Base-by-base conservation (phyloP, 2,329 filamentous ascomycete genomes). In the Dothistroma pini region DNA sequence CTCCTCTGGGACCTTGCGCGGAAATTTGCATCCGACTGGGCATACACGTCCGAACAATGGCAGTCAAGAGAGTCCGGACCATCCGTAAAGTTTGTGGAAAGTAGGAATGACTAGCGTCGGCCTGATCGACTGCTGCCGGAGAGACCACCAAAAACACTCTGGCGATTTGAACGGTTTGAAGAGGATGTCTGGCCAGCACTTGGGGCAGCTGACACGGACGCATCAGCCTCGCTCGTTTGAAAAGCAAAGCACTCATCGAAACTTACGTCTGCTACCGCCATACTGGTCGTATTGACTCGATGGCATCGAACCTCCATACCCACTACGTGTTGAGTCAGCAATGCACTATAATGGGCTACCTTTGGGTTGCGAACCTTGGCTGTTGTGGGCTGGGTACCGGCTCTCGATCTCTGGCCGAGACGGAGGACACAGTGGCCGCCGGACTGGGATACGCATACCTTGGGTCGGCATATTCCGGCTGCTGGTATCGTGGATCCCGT, bases 371-470 rank as follows among this genome's bases (percentile, higher is more conserved):
- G 69, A 72, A 73, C 71, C 71, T 73, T 71, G 64, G 62, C 57
- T 65, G 60, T 54, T 65, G 68, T 19, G 69, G 70, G 54, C 64
- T 71, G 47, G 66, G 51, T 38, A 71, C 60, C 10, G 68, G 65
- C 50, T 73, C 70, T 57, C 70, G 67, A 59, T 70, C 67, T 58
- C 68, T 67, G 55, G 61, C 63, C 48, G 63, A 62, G 48, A 71
- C 62, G 53, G 70, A 69, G n/a, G 67, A 67, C 19, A 70, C 68
- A 32, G 71, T 74, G 57, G 68, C 66, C 56, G 71, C 71, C 66
- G 71, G 71, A 64, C 71, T 74, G 62, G 71, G 71, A 61, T 74
- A 74, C 60, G 71, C 70, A 68, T 71, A 72, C 66, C 71, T 69
- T 56, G 70, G 66, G 58, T 73, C 71, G 62, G 65, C 61, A 61